Conservation (phyloP, 129 eudicot genomes). For the Centrapalus pauciflorus region DNA sequence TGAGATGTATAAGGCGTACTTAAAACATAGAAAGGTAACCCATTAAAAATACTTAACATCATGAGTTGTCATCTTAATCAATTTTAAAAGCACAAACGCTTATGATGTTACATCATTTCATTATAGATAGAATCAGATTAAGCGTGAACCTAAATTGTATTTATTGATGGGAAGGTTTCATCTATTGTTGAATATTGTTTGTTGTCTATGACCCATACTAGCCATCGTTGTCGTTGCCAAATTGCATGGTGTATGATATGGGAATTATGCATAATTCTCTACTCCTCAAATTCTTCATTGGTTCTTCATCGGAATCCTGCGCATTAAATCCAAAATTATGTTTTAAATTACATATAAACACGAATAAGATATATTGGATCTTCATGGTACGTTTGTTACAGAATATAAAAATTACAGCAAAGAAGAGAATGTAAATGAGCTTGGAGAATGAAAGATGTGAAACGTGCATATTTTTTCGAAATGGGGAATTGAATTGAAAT, state of each 20-base stretch:
- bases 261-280: slow-evolving; percentile 62
- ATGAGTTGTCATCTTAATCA: slow-evolving; percentile 58
- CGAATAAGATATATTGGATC: too few relatives aligned
- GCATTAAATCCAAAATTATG: too few relatives aligned
- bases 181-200: slow-evolving; percentile 12
- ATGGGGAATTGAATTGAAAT: too few relatives aligned
- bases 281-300: slow-evolving; percentile 48
- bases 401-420: too few relatives aligned
- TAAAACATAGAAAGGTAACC: too few relatives aligned
- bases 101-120: slow-evolving; percentile 53
- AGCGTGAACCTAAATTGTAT: neutral
- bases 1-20: too few relatives aligned
- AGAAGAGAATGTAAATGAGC: too few relatives aligned
- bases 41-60: slow-evolving; percentile 59
- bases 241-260: slow-evolving; percentile 48
- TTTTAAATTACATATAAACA: too few relatives aligned
- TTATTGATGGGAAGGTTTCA: slow-evolving; percentile 36
- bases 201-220: slow-evolving; percentile 72
- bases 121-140: neutral
- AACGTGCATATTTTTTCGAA: too few relatives aligned
- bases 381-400: too few relatives aligned
- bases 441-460: too few relatives aligned
- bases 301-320: slow-evolving; percentile 16
- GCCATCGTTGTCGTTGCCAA: slow-evolving; percentile 51
- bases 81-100: slow-evolving; percentile 37